Conservation (phyloP, 768 basidiomycete species). For the Termitomyces bulborhizus region DNA sequence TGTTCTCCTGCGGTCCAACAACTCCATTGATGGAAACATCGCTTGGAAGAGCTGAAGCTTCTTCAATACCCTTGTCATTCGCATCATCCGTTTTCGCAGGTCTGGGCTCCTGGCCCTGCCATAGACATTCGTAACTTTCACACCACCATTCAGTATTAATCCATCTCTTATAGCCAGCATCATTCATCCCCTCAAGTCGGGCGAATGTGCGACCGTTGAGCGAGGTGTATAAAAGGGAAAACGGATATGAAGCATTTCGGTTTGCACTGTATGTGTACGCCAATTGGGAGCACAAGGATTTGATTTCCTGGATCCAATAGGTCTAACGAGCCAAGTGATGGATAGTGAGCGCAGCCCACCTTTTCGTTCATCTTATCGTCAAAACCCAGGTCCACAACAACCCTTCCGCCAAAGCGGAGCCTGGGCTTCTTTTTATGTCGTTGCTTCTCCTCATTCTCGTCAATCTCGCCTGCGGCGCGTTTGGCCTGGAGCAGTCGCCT, state of each 20-base stretch:
- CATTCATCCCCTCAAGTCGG: conserved; percentile 57
- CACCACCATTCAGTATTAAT: conserved; percentile 77
- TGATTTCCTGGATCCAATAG: conserved; percentile 64
- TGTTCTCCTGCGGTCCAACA: conserved; percentile 4
- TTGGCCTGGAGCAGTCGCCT: conserved; percentile 53
- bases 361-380: conserved; percentile 92
- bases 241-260: conserved; percentile 62
- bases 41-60: neutral
- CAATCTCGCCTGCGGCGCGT: conserved; percentile 59
- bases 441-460: conserved; percentile 34
- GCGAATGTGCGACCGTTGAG: conserved; percentile 64
- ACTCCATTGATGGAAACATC: neutral
- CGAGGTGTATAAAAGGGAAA: conserved; percentile 75
- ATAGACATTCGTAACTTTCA: conserved; percentile 66
- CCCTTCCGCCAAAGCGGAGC: conserved; percentile 50
- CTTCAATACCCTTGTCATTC: neutral
- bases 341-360: conserved; percentile 38
- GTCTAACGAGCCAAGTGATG: conserved; percentile 11
- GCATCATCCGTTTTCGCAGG: neutral
- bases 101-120: conserved; percentile 28
- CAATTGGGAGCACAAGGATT: conserved; percentile 83
- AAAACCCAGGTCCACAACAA: conserved; percentile 87
- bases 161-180: conserved; percentile 78
- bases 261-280: conserved; percentile 91
- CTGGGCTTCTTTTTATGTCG: conserved; percentile 35